Conservation (phyloP, 306 rosid genomes). For the Trifolium repens region DNA sequence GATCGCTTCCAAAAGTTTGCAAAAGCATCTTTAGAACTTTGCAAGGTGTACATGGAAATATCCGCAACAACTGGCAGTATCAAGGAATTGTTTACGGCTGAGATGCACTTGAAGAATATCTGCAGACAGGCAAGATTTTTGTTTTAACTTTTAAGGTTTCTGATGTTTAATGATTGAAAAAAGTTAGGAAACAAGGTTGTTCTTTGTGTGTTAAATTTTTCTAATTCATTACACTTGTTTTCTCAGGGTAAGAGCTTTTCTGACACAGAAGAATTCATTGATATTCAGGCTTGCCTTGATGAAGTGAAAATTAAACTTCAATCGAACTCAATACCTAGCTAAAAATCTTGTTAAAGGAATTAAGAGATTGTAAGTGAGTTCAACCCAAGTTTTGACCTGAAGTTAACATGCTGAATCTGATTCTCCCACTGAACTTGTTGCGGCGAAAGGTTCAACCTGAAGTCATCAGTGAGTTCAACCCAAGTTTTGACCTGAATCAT, state of each 20-base stretch:
- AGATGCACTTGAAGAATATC: constrained; percentile 86
- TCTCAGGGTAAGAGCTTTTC: constrained; percentile 64
- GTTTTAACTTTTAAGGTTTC: constrained; percentile 5
- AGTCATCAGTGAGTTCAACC: background rate
- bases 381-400: constrained; percentile 25
- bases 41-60: constrained; percentile 80
- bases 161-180: constrained; percentile 10
- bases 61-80: constrained; percentile 64
- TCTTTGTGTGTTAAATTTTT: background rate
- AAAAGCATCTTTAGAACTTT: constrained; percentile 82
- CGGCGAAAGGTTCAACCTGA: background rate
- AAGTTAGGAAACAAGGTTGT: background rate
- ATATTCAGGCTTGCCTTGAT: constrained; percentile 70
- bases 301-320: constrained; percentile 58
- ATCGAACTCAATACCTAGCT: constrained; percentile 40
- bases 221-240: constrained; percentile 34
- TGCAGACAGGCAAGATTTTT: constrained; percentile 72
- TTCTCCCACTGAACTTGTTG: constrained; percentile 11
- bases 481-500: constrained; percentile 1
- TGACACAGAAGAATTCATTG: constrained; percentile 63
- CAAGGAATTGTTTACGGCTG: constrained; percentile 72
- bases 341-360: constrained; percentile 34
- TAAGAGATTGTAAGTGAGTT: constrained; percentile 8
- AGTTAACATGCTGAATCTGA: background rate
- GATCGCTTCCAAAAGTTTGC: constrained; percentile 75